phyloP scores from a whole-genome alignment of 2,329 filamentous ascomycete genomes.

The Aspergillus awamori region DNA sequence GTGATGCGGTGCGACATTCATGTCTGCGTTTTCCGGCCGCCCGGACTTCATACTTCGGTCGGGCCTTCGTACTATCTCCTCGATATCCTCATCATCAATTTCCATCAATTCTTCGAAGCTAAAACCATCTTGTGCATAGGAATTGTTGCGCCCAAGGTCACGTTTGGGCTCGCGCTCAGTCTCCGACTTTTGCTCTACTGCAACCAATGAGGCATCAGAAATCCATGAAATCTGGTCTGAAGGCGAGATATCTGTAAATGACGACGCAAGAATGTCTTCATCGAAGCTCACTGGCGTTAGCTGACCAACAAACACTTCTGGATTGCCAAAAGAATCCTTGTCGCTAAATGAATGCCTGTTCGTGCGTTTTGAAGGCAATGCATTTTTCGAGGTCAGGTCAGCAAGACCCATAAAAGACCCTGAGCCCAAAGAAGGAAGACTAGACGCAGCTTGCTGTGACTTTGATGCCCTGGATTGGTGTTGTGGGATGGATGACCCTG shows the following conservation, averaged over 20 bases:
- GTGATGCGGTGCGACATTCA: conserved; percentile 38
- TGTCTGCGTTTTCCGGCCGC: conserved; percentile 43
- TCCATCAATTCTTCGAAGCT: conserved; percentile 40
- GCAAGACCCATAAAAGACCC: neutral
- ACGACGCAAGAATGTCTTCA: conserved; percentile 16
- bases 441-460: neutral
- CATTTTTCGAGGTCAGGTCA: conserved; percentile 5
- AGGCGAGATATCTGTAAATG: conserved; percentile 15
- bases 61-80: conserved; percentile 56
- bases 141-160: conserved; percentile 11
- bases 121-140: conserved; percentile 20
- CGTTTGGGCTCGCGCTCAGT: conserved; percentile 12
- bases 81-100: conserved; percentile 53
- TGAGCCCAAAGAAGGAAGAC: neutral
- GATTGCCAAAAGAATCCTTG: conserved; percentile 11
- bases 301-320: conserved; percentile 18
- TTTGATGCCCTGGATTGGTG: neutral
- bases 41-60: conserved; percentile 37
- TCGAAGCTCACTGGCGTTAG: conserved; percentile 14
- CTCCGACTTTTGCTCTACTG: conserved; percentile 10
- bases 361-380: conserved; percentile 7
- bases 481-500: conserved; percentile 7
- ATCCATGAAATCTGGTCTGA: conserved; percentile 22
- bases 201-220: conserved; percentile 18
- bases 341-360: conserved; percentile 8